These are phyloP conservation scores for Saraca asoca DNA, from an alignment of 331 rosid species.

Conservation along the genomic window DNA sequence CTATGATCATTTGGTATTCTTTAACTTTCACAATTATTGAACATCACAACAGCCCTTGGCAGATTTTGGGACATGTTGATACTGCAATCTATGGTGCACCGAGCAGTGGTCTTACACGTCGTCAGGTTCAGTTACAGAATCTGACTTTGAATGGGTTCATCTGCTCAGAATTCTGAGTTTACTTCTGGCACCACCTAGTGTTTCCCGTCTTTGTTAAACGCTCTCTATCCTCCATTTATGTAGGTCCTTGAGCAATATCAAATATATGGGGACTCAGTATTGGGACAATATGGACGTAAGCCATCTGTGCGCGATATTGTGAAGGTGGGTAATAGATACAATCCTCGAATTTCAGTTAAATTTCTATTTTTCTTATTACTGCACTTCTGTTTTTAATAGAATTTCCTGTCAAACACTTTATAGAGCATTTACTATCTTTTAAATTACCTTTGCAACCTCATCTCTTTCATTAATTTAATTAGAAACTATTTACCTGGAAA, in stretches of 20 bases:
- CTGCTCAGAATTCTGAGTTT: constrained; percentile 10
- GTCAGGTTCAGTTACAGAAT: constrained; percentile 72
- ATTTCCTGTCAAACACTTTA: constrained; percentile 16
- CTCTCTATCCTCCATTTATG: constrained; percentile 9
- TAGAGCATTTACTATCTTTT: background rate
- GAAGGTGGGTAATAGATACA: constrained; percentile 55
- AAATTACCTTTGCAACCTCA: too few species aligned
- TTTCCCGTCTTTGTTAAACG: constrained; percentile 23
- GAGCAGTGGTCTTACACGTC: constrained; percentile 68
- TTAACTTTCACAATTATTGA: constrained; percentile 34
- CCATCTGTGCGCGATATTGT: constrained; percentile 76
- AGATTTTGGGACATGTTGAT: constrained; percentile 83
- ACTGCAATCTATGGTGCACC: constrained; percentile 80
- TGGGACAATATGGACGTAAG: constrained; percentile 74
- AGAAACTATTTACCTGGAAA: too few species aligned
- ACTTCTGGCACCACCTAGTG: constrained; percentile 18
- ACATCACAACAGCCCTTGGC: constrained; percentile 76
- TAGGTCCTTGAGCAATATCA: constrained; percentile 77
- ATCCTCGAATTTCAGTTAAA: constrained; percentile 16
- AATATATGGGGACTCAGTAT: constrained; percentile 76
- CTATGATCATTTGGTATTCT: constrained; percentile 1
- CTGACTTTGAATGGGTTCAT: constrained; percentile 33
- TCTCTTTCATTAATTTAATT: too few species aligned
- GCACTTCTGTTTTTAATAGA: constrained; percentile 5
- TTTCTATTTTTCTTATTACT: constrained; percentile 3